Conservation (phyloP, 108 stramenopile species). For the Skeletonema grethae region DNA sequence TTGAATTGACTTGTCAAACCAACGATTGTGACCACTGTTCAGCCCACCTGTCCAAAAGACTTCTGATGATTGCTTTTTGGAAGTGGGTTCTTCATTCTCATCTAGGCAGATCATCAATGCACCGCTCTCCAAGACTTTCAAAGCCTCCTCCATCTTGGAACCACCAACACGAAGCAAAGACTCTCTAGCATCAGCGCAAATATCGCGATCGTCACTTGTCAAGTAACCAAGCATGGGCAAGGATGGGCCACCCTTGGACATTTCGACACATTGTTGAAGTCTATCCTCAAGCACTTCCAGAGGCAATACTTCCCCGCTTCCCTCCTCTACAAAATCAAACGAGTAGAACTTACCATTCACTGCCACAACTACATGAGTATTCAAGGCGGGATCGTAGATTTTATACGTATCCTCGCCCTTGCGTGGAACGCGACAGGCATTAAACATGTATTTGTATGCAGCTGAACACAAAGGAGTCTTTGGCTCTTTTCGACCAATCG, state of each 20-base stretch:
- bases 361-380: conserved; percentile 76
- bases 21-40: conserved; percentile 69
- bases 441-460: conserved; percentile 93
- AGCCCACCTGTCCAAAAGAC: conserved; percentile 62
- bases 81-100: conserved; percentile 57
- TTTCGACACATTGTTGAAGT: conserved; percentile 51
- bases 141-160: conserved; percentile 58
- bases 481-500: conserved; percentile 59
- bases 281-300: conserved; percentile 55
- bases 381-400: conserved; percentile 75
- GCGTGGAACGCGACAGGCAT: conserved; percentile 83
- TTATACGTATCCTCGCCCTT: conserved; percentile 73
- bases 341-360: conserved; percentile 76
- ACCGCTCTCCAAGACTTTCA: conserved; percentile 76
- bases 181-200: conserved; percentile 63
- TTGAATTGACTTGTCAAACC: conserved; percentile 91
- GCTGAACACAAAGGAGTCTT: conserved; percentile 75
- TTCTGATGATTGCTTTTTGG: conserved; percentile 60
- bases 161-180: conserved; percentile 66
- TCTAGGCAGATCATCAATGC: conserved; percentile 84
- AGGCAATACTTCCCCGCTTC: conserved; percentile 53
- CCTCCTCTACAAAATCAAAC: conserved; percentile 57
- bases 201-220: conserved; percentile 73
- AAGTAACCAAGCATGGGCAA: conserved; percentile 63
- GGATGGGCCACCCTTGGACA: conserved; percentile 32